Evolutionary conservation across 306 rosid species (phyloP).

Genomic region (Vigna angularis): DNA sequence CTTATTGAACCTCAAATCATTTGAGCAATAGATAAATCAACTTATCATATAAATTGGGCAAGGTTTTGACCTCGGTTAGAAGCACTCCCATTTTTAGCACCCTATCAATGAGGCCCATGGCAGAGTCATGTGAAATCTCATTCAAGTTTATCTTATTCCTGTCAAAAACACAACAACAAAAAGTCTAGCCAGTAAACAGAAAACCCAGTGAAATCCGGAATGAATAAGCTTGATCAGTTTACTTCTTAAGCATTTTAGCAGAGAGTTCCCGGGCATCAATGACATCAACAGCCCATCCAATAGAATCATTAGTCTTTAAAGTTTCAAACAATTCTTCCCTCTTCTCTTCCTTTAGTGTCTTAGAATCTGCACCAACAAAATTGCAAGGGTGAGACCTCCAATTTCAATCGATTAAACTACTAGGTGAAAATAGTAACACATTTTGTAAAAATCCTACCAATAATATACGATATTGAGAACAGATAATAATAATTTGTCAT

Average conservation of each 20-base stretch:
- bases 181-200: slow-evolving; percentile 3
- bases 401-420: not conserved
- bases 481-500: not conserved
- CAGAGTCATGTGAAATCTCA: slow-evolving; percentile 91
- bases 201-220: not conserved
- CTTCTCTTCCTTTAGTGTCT: slow-evolving; percentile 91
- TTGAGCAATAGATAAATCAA: slow-evolving; percentile 3
- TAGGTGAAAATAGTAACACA: not conserved
- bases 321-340: slow-evolving; percentile 88
- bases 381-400: not conserved
- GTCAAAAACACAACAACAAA: slow-evolving; percentile 37
- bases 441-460: not conserved
- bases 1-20: not conserved
- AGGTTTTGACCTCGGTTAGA: slow-evolving; percentile 74
- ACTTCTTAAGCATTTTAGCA: slow-evolving; percentile 85
- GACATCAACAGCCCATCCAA: slow-evolving; percentile 92
- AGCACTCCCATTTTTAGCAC: slow-evolving; percentile 85
- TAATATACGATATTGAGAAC: not conserved
- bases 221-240: not conserved
- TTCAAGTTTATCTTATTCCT: slow-evolving; percentile 87
- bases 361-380: slow-evolving; percentile 68
- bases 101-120: slow-evolving; percentile 75
- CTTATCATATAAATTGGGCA: slow-evolving; percentile 5
- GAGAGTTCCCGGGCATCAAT: slow-evolving; percentile 87
- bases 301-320: slow-evolving; percentile 69